These are phyloP conservation scores for Sporothrix inflata DNA, from an alignment of 2,329 filamentous ascomycete genomes.

Conservation along the genomic window DNA sequence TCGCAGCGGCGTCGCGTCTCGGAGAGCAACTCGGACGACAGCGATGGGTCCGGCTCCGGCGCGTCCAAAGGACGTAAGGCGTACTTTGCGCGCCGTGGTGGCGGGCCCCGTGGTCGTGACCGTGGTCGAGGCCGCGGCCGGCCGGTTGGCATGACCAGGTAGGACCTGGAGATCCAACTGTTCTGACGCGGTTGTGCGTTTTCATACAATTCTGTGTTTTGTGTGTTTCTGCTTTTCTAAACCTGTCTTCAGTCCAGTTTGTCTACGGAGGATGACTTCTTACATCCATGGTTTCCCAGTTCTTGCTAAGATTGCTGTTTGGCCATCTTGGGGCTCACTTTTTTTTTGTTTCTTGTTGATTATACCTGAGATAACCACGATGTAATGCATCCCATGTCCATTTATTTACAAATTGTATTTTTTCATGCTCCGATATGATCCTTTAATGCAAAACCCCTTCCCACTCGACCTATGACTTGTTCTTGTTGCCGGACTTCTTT, in stretches of 20 bases:
- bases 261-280: not conserved
- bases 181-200: not conserved
- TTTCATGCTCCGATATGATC: not conserved
- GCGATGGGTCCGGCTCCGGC: constrained; percentile 6
- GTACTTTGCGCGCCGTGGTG: constrained; percentile 30
- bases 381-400: not conserved
- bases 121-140: constrained; percentile 32
- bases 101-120: constrained; percentile 22
- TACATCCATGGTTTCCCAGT: not conserved
- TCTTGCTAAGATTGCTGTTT: not conserved
- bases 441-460: not conserved
- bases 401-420: not conserved
- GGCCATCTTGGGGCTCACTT: not conserved
- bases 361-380: not conserved
- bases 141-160: constrained; percentile 19
- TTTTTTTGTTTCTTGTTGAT: not conserved
- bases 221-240: not conserved
- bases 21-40: not conserved
- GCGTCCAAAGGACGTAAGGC: not conserved
- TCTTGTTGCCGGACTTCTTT: constrained; percentile 1
- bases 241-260: not conserved
- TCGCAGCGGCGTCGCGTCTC: not conserved
- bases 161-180: not conserved
- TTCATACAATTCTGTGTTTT: not conserved
- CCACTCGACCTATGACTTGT: constrained; percentile 1